phyloP scores from a whole-genome alignment of 2,329 filamentous ascomycete genomes.

The Penicillium sp. region DNA sequence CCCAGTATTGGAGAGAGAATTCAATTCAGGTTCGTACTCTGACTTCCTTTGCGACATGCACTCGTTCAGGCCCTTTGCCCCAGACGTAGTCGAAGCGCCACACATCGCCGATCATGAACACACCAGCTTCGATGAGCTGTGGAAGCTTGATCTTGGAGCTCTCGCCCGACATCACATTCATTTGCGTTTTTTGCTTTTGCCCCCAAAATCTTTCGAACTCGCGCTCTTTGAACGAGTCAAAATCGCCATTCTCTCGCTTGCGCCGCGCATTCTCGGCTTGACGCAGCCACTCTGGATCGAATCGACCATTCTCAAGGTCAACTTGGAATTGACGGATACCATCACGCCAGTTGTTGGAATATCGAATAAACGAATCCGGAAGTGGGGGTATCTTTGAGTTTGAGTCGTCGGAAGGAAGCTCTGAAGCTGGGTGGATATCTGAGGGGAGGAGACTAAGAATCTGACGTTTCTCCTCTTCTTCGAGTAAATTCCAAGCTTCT shows the following conservation, averaged over 20 bases:
- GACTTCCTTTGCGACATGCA: constrained; percentile 40
- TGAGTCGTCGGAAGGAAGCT: constrained; percentile 23
- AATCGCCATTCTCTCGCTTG: constrained; percentile 49
- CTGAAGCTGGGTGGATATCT: constrained; percentile 34
- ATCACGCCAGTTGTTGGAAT: constrained; percentile 47
- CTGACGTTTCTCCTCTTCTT: constrained; percentile 38
- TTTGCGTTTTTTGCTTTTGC: constrained; percentile 43
- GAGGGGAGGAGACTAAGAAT: constrained; percentile 37
- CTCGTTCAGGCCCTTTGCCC: constrained; percentile 19
- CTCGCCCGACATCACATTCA: constrained; percentile 33
- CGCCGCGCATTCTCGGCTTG: constrained; percentile 50
- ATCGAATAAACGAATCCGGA: constrained; percentile 37
- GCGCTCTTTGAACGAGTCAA: constrained; percentile 51
- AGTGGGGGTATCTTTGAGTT: constrained; percentile 34
- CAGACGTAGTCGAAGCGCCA: constrained; percentile 35
- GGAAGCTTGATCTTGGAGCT: constrained; percentile 37
- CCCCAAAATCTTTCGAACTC: constrained; percentile 55
- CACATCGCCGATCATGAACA: constrained; percentile 37
- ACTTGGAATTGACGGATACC: constrained; percentile 51
- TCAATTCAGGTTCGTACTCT: constrained; percentile 25
- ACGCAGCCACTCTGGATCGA: constrained; percentile 53
- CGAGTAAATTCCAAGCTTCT: constrained; percentile 38
- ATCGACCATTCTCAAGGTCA: constrained; percentile 50
- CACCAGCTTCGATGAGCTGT: constrained; percentile 30
- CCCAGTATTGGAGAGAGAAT: not conserved